A percentile compares a stretch with the other conserved stretches of the same genome.
These are phyloP conservation scores for Thymus mandschuricus DNA, from an alignment of 257 asterid genomes.

Conservation along the genomic window DNA sequence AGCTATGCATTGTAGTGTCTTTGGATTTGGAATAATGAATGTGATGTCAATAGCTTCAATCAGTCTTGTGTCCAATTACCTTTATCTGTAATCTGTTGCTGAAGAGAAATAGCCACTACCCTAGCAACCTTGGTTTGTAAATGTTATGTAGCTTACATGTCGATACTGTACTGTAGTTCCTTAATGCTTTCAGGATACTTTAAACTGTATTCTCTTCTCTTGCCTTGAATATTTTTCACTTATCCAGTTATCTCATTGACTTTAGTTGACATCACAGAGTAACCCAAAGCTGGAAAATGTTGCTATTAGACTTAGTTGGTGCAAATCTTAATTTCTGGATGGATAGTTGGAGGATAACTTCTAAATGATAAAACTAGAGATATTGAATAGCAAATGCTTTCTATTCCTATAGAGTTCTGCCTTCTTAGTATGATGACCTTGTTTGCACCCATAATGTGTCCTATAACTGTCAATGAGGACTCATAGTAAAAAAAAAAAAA, in stretches of 20 bases:
- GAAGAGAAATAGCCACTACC: too few relatives aligned
- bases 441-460: background rate
- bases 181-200: too few relatives aligned
- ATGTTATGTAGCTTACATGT: too few relatives aligned
- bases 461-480: background rate
- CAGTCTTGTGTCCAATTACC: background rate
- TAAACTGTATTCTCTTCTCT: too few relatives aligned
- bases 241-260: too few relatives aligned
- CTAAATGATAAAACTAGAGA: background rate
- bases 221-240: too few relatives aligned
- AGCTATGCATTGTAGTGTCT: constrained; percentile 4
- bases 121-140: too few relatives aligned
- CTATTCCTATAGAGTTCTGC: background rate
- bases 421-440: constrained; percentile 7
- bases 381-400: background rate
- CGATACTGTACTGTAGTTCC: too few relatives aligned
- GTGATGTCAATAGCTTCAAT: background rate
- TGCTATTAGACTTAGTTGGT: background rate
- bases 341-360: background rate
- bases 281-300: background rate
- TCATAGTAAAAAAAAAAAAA: background rate
- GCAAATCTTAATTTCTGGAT: constrained; percentile 9
- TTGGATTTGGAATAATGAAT: constrained; percentile 6
- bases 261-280: too few relatives aligned
- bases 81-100: background rate